phyloP scores from a whole-genome alignment of 257 asterid genomes.

The Solanum bukasovii region DNA sequence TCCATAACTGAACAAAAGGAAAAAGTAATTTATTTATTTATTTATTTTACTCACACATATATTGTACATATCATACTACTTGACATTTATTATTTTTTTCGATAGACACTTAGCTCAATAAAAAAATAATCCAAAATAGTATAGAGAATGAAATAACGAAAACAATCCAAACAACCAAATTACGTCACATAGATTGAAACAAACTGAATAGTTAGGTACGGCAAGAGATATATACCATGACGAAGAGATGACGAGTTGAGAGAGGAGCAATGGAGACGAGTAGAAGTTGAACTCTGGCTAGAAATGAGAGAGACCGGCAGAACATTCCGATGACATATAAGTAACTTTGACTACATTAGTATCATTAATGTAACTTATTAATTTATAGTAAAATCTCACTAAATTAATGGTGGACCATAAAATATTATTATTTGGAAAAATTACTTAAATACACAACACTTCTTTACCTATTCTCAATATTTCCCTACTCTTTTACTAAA shows the following conservation, averaged over 20 bases:
- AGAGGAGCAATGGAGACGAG: constrained; percentile 1
- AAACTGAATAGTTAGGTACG: too few species aligned
- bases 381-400: background rate
- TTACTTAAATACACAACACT: too few species aligned
- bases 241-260: constrained; percentile 14
- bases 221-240: constrained; percentile 4
- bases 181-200: background rate
- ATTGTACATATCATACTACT: background rate
- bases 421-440: too few species aligned
- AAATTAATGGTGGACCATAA: too few species aligned
- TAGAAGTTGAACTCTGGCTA: constrained; percentile 1
- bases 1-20: constrained; percentile 34
- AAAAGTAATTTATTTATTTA: background rate
- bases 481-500: too few species aligned
- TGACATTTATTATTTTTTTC: too few species aligned
- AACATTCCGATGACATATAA: constrained; percentile 12
- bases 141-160: too few species aligned
- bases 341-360: constrained; percentile 29
- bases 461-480: too few species aligned
- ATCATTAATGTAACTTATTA: background rate
- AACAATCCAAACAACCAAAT: background rate
- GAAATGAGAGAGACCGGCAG: background rate
- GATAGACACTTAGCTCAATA: too few species aligned
- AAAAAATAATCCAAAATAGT: too few species aligned
- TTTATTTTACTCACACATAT: background rate